Evolutionary conservation across 176 grass and related monocot genomes (phyloP).

Genomic region (Dendrocalamus sinicus): DNA sequence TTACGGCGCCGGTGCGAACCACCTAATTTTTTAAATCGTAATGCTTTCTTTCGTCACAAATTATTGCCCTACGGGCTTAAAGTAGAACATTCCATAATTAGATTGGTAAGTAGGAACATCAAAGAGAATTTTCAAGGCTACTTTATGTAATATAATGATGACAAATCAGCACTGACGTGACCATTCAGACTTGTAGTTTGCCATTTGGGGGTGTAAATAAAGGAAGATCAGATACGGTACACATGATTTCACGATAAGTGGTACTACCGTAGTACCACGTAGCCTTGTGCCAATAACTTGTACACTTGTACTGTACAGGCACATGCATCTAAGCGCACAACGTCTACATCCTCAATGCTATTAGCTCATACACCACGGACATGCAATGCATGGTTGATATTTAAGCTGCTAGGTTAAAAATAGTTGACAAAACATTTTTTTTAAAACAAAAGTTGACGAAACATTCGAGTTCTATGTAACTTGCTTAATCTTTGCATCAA

Average conservation of each 20-base stretch:
- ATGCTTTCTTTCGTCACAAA: neutral
- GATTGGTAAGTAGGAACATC: neutral
- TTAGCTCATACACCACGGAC: neutral
- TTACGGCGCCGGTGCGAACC: neutral
- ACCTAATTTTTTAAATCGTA: neutral
- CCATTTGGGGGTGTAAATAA: neutral
- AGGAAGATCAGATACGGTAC: constrained; percentile 4
- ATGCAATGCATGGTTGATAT: neutral
- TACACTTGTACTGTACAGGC: neutral
- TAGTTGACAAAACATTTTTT: too few relatives aligned
- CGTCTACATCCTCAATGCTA: neutral
- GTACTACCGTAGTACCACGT: neutral
- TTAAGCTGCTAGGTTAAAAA: neutral
- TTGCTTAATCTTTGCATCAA: neutral
- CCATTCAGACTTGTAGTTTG: neutral
- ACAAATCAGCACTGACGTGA: neutral
- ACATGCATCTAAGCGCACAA: neutral
- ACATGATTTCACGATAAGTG: neutral
- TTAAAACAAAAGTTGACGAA: neutral
- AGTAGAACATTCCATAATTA: constrained; percentile 19
- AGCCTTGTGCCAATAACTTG: neutral
- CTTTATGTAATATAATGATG: neutral
- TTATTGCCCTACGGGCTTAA: constrained; percentile 17
- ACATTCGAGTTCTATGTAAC: neutral
- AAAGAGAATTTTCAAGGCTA: neutral